Percentiles rank a stretch among this genome's conserved stretches.
Conservation (phyloP, 805 yeast genomes). For the Pichia pseudocactophila region DNA sequence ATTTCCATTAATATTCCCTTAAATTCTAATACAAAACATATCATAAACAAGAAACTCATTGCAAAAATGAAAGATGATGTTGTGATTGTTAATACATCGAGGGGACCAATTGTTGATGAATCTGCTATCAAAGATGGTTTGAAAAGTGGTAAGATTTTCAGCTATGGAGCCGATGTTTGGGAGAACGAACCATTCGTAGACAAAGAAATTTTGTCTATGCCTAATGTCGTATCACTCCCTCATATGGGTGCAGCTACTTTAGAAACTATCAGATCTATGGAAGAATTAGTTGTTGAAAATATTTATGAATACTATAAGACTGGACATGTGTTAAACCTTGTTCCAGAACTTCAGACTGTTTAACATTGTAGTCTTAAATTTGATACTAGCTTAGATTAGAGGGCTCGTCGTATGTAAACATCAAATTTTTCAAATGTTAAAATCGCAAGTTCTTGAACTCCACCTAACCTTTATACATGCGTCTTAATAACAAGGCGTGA, state of each 20-base stretch:
- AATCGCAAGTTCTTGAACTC: too few species aligned
- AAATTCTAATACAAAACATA: slow-evolving; percentile 61
- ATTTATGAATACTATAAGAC: slow-evolving; percentile 44
- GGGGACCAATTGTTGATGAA: slow-evolving; percentile 81
- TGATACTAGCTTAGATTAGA: too few species aligned
- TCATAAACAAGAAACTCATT: slow-evolving; percentile 52
- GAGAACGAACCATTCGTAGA: slow-evolving; percentile 66
- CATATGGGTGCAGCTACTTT: slow-evolving; percentile 79
- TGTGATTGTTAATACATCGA: slow-evolving; percentile 75
- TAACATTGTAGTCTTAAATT: too few species aligned
- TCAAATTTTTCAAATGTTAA: too few species aligned
- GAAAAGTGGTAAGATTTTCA: slow-evolving; percentile 54
- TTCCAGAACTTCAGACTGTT: slow-evolving; percentile 56
- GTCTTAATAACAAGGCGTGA: too few species aligned
- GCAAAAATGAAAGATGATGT: slow-evolving; percentile 72
- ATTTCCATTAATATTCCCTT: slow-evolving; percentile 72
- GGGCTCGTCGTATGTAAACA: too few species aligned
- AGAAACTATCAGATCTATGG: slow-evolving; percentile 76
- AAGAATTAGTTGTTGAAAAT: slow-evolving; percentile 64
- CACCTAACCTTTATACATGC: too few species aligned
- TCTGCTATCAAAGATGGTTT: slow-evolving; percentile 44
- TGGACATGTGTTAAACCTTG: slow-evolving; percentile 65
- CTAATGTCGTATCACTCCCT: slow-evolving; percentile 74
- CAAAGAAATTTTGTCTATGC: slow-evolving; percentile 48
- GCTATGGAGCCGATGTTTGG: slow-evolving; percentile 69